phyloP scores from a whole-genome alignment of 148 eudicot genomes.

The Rhododendron ovatum region DNA sequence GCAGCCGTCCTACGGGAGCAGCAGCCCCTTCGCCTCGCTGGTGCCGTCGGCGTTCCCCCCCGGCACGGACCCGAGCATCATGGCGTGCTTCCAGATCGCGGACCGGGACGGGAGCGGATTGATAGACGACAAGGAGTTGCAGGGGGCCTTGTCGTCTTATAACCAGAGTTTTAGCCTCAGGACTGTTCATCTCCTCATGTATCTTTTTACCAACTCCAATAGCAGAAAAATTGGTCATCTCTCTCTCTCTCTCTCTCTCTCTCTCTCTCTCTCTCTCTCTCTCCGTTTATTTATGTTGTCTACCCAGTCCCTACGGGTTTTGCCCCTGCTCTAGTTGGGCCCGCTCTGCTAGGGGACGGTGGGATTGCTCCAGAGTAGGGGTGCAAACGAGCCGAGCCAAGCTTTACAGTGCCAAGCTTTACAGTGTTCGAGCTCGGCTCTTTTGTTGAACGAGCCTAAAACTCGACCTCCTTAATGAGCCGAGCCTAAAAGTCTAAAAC shows the following conservation, averaged over 20 bases:
- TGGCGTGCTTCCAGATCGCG: constrained; percentile 72
- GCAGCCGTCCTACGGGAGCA: constrained; percentile 25
- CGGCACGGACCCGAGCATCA: constrained; percentile 76
- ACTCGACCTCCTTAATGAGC: too few species aligned
- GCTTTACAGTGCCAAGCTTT: too few species aligned
- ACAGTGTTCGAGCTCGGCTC: too few species aligned
- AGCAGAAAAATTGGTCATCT: constrained; percentile 63
- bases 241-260: neutral
- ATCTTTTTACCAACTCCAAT: constrained; percentile 61
- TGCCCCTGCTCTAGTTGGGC: neutral
- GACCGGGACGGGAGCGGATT: constrained; percentile 82
- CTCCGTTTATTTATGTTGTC: too few species aligned
- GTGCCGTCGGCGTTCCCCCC: constrained; percentile 75
- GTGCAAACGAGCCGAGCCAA: too few species aligned
- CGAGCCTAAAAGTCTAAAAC: too few species aligned
- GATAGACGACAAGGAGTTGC: constrained; percentile 87
- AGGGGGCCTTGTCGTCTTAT: constrained; percentile 65
- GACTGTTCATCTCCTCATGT: constrained; percentile 89
- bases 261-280: neutral
- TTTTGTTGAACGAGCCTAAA: too few species aligned
- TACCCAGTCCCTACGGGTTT: neutral
- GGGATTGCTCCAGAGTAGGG: too few species aligned
- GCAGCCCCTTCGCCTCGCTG: constrained; percentile 63
- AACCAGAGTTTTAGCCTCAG: constrained; percentile 74
- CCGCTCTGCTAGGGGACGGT: neutral